Percentiles rank a stretch among this genome's conserved stretches.
phyloP scores from a whole-genome alignment of 345 rosid species.

The Linum trigynum region DNA sequence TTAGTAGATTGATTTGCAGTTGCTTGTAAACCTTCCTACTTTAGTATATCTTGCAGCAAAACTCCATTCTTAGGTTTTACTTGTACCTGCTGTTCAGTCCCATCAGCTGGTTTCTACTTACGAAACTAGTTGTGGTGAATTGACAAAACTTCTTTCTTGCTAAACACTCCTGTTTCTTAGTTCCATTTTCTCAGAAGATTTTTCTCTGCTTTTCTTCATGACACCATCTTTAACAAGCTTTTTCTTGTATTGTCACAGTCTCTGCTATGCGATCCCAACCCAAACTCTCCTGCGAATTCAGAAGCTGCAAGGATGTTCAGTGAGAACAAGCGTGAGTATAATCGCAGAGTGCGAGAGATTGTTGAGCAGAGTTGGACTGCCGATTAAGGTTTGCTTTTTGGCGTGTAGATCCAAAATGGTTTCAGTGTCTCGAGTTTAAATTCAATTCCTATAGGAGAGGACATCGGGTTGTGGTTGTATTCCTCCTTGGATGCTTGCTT shows the following conservation, averaged over 20 bases:
- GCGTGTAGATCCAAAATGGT: neutral
- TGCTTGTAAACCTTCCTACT: no score
- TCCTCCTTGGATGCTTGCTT: neutral
- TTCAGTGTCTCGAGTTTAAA: slow-evolving; percentile 22
- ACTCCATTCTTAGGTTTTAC: no score
- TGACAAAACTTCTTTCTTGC: no score
- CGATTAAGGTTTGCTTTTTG: neutral
- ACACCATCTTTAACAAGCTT: no score
- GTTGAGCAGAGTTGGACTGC: slow-evolving; percentile 14
- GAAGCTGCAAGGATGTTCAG: slow-evolving; percentile 98
- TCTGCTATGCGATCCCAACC: slow-evolving; percentile 89
- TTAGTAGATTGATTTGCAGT: no score
- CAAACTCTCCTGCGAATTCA: slow-evolving; percentile 94
- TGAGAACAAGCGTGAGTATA: slow-evolving; percentile 89
- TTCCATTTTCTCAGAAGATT: no score
- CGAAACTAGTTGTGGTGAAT: no score
- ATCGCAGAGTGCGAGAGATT: slow-evolving; percentile 18
- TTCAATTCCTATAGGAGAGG: slow-evolving; percentile 6
- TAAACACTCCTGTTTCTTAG: no score
- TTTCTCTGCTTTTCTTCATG: no score
- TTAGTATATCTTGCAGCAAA: no score
- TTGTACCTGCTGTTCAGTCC: no score
- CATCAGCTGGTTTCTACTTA: no score
- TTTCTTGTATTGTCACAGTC: slow-evolving; percentile 32
- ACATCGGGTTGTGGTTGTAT: neutral